A percentile compares a stretch with the other conserved stretches of the same genome.
These are phyloP conservation scores for Somion occarium DNA, from an alignment of 1,284 basidiomycete genomes.

Conservation along the genomic window DNA sequence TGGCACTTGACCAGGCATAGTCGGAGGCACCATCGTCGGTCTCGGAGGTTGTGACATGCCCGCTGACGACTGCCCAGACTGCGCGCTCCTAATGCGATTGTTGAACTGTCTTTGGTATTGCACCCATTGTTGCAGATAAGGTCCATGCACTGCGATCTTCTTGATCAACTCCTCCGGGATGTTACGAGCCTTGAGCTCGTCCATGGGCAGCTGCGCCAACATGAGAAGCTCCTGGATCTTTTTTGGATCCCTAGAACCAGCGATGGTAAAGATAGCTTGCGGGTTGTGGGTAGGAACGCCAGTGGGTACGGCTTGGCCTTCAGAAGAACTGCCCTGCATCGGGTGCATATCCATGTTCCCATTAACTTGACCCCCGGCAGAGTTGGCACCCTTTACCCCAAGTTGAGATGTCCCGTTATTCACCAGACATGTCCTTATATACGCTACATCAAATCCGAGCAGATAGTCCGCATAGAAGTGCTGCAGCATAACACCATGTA, in stretches of 20 bases:
- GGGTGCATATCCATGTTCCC: neutral
- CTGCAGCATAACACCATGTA: conserved; percentile 51
- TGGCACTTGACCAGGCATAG: neutral
- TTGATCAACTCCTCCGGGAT: conserved; percentile 48
- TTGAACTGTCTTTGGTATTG: conserved; percentile 41
- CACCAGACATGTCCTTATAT: conserved; percentile 29
- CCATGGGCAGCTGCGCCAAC: conserved; percentile 38
- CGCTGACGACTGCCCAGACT: conserved; percentile 4
- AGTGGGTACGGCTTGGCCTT: neutral
- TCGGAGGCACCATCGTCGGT: neutral
- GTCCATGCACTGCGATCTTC: conserved; percentile 53
- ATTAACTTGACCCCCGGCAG: conserved; percentile 6
- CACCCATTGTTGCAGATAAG: conserved; percentile 36
- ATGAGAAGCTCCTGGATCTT: conserved; percentile 38
- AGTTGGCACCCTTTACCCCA: conserved; percentile 6
- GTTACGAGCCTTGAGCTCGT: conserved; percentile 48
- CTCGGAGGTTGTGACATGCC: conserved; percentile 3
- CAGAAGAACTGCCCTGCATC: neutral
- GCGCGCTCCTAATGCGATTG: conserved; percentile 13
- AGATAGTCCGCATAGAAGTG: conserved; percentile 59
- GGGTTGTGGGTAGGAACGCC: too few species aligned
- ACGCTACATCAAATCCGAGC: conserved; percentile 50
- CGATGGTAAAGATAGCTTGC: conserved; percentile 1
- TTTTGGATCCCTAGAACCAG: conserved; percentile 19
- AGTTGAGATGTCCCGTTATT: conserved; percentile 9